These are phyloP conservation scores for Phytophthora boehmeriae DNA, from an alignment of 352 stramenopile genomes.

Conservation along the genomic window DNA sequence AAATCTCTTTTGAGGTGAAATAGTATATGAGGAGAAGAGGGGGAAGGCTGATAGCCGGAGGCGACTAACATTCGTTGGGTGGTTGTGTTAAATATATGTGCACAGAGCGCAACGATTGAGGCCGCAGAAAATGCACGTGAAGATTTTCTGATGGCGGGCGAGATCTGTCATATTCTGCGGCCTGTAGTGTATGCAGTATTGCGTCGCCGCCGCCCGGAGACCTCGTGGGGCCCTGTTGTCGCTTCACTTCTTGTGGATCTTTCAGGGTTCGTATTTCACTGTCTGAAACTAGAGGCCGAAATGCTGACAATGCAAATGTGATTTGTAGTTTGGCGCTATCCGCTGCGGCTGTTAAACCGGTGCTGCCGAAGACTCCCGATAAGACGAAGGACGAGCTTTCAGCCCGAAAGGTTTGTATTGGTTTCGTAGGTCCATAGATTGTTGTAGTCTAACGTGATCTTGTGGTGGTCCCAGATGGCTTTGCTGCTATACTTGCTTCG, in stretches of 20 bases:
- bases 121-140: slow-evolving; percentile 41
- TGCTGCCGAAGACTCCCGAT: slow-evolving; percentile 38
- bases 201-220: slow-evolving; percentile 54
- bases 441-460: neutral
- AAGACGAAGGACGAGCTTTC: slow-evolving; percentile 62
- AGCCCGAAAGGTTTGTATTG: slow-evolving; percentile 60
- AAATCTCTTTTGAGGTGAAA: slow-evolving; percentile 63
- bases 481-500: slow-evolving; percentile 86
- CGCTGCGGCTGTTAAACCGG: slow-evolving; percentile 53
- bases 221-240: slow-evolving; percentile 65
- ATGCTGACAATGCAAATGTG: slow-evolving; percentile 9
- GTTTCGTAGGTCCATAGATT: slow-evolving; percentile 2
- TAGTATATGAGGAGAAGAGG: neutral
- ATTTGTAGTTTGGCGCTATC: slow-evolving; percentile 59
- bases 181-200: slow-evolving; percentile 77
- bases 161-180: slow-evolving; percentile 81
- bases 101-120: slow-evolving; percentile 58
- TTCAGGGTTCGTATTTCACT: slow-evolving; percentile 50
- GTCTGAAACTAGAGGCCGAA: neutral
- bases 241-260: slow-evolving; percentile 66
- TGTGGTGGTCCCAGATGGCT: slow-evolving; percentile 59
- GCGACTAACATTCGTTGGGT: slow-evolving; percentile 3
- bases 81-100: neutral
- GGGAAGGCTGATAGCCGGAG: neutral
- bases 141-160: slow-evolving; percentile 60